phyloP scores from a whole-genome alignment of 176 grass and related monocot species.

The Oryza australiensis region DNA sequence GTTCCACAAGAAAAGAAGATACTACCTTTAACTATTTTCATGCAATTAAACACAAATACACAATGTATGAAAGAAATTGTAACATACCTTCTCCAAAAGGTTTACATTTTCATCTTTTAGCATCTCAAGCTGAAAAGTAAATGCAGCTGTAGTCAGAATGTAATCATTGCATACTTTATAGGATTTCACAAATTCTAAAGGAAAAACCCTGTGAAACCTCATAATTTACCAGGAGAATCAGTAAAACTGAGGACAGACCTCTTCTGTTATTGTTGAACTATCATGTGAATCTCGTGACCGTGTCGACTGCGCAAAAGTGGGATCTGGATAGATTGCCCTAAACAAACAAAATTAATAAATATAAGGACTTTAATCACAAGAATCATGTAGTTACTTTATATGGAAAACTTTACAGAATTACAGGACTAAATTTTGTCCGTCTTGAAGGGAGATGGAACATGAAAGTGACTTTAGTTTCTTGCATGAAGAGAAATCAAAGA shows the following conservation, averaged over 20 bases:
- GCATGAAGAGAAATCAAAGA: neutral
- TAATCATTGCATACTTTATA: conserved; percentile 8
- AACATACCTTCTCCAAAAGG: conserved; percentile 78
- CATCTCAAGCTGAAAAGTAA: conserved; percentile 82
- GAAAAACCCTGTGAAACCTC: neutral
- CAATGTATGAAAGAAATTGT: conserved; percentile 21
- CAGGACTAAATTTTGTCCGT: neutral
- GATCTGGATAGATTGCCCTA: conserved; percentile 53
- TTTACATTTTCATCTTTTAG: conserved; percentile 94
- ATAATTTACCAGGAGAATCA: neutral
- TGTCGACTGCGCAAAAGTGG: conserved; percentile 39
- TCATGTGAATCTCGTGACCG: conserved; percentile 51
- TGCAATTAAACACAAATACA: conserved; percentile 22
- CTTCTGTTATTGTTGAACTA: conserved; percentile 72
- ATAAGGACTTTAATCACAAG: neutral
- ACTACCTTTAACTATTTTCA: neutral
- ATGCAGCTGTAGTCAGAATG: conserved; percentile 11
- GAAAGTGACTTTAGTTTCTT: neutral
- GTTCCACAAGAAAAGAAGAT: neutral
- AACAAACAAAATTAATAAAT: neutral
- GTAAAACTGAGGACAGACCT: conserved; percentile 52
- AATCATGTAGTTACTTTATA: neutral
- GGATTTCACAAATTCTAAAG: neutral
- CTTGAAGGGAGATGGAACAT: conserved; percentile 1
- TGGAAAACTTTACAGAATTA: neutral